Percentiles rank a stretch among this genome's conserved stretches.
Conservation (phyloP, 2,329 filamentous ascomycete genomes). For the Pestalotiopsis sp. region DNA sequence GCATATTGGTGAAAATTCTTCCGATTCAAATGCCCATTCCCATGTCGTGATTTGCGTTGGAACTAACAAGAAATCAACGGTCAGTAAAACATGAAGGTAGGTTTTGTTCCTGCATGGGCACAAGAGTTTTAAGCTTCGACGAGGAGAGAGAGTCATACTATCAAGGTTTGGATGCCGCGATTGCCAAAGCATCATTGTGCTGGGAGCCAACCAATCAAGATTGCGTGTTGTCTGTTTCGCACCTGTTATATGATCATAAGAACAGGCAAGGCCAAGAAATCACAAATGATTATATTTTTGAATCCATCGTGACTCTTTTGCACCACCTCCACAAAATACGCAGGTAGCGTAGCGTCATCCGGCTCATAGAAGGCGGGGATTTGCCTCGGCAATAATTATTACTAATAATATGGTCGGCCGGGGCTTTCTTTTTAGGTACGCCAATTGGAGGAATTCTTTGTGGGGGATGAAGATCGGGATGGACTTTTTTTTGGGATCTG, state of each 20-base stretch:
- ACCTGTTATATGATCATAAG: rapidly evolving
- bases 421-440: no score
- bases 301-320: neutral
- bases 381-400: constrained; percentile 1
- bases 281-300: neutral
- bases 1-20: constrained; percentile 38
- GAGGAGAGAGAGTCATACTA: neutral
- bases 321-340: neutral
- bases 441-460: constrained; percentile 6
- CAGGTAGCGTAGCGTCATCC: no score
- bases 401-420: no score
- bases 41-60: constrained; percentile 56
- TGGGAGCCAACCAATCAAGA: no score
- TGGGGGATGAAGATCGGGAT: constrained; percentile 3
- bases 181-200: constrained; percentile 7
- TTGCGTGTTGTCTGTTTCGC: no score
- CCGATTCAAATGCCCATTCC: constrained; percentile 60
- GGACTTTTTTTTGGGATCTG: neutral
- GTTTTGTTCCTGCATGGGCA: neutral
- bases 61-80: constrained; percentile 35
- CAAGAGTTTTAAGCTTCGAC: neutral
- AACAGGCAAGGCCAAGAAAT: neutral
- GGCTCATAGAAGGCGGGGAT: neutral
- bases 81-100: neutral
- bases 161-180: constrained; percentile 6